These are phyloP conservation scores for Senna siamea DNA, from an alignment of 306 rosid genomes.

Conservation along the genomic window DNA sequence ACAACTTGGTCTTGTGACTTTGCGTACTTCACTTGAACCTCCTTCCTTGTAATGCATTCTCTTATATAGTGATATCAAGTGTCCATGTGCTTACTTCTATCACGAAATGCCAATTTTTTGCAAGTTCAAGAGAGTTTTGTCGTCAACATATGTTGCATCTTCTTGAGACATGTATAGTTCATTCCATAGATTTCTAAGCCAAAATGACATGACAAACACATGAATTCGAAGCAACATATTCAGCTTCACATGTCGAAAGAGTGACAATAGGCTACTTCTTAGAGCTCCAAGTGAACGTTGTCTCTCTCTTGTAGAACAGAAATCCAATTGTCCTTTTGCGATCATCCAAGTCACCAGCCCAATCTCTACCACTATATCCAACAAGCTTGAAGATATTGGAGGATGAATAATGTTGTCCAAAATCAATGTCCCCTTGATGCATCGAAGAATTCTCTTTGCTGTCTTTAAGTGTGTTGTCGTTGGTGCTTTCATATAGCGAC, in stretches of 20 bases:
- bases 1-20: not conserved
- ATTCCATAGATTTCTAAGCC: not conserved
- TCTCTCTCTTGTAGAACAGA: not conserved
- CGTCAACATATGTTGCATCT: not conserved
- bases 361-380: too few relatives aligned
- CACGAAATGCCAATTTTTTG: not conserved
- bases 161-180: not conserved
- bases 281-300: not conserved
- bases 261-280: not conserved
- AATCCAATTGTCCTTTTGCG: not conserved
- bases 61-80: not conserved
- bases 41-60: not conserved
- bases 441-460: not conserved
- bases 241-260: not conserved
- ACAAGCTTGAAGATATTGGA: too few relatives aligned
- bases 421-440: not conserved
- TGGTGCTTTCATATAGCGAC: not conserved
- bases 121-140: not conserved
- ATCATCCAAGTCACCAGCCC: too few relatives aligned
- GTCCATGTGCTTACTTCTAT: not conserved
- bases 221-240: not conserved
- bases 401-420: not conserved
- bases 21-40: not conserved
- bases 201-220: not conserved
- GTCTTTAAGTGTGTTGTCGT: not conserved